phyloP scores from a whole-genome alignment of 2,329 filamentous ascomycete genomes.

The Aspergillus tamarii region DNA sequence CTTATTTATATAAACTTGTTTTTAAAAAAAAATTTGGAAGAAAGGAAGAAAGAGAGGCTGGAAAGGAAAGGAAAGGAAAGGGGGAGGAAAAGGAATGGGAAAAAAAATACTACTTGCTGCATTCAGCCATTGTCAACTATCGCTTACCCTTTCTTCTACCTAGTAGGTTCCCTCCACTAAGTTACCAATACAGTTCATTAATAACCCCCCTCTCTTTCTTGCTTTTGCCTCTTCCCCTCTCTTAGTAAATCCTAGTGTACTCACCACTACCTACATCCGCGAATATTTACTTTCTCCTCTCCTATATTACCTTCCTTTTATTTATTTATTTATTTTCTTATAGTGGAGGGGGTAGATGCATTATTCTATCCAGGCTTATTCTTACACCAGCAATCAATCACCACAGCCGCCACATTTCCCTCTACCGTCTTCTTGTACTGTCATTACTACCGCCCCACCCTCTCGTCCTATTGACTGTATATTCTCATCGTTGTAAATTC shows the following conservation, averaged over 20 bases:
- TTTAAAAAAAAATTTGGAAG: too few relatives aligned
- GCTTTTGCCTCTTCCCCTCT: constrained; percentile 12
- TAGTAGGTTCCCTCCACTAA: constrained; percentile 15
- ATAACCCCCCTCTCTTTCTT: constrained; percentile 14
- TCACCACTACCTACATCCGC: not conserved
- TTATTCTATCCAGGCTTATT: not conserved
- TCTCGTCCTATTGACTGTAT: not conserved
- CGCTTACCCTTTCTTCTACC: constrained; percentile 19
- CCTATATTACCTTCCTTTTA: not conserved
- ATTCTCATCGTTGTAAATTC: not conserved
- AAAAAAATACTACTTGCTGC: constrained; percentile 20
- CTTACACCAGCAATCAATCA: not conserved
- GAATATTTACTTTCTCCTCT: not conserved
- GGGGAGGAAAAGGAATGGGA: too few relatives aligned
- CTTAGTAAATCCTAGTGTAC: not conserved
- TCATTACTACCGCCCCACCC: not conserved
- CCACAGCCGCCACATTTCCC: not conserved
- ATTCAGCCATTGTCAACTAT: constrained; percentile 9
- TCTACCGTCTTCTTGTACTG: not conserved
- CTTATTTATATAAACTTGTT: too few relatives aligned
- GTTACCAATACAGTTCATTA: constrained; percentile 2
- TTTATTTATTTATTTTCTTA: not conserved
- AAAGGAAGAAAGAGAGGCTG: too few relatives aligned
- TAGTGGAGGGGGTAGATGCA: too few relatives aligned
- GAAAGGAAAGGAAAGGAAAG: not conserved